Percentiles rank a stretch among this genome's conserved stretches.
Conservation (phyloP, 768 basidiomycete genomes). For the Rhizopogon roseolus region DNA sequence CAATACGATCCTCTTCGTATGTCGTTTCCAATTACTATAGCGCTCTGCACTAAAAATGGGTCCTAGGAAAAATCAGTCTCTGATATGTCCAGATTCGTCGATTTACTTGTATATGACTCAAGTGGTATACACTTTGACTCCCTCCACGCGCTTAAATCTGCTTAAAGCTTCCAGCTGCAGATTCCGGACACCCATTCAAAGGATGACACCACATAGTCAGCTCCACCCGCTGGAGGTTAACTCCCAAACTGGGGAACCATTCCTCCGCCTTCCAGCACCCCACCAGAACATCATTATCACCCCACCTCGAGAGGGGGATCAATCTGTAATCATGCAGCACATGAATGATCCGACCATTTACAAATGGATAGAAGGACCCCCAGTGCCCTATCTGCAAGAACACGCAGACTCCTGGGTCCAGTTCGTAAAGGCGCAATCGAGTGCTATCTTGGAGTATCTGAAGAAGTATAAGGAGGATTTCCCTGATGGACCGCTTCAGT, state of each 20-base stretch:
- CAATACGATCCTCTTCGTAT: too few relatives aligned
- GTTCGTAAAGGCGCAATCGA: slow-evolving; percentile 13
- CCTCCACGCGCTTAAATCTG: background rate
- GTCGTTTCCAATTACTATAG: too few relatives aligned
- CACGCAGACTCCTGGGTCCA: slow-evolving; percentile 36
- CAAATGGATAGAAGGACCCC: slow-evolving; percentile 40
- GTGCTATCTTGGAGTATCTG: slow-evolving; percentile 16
- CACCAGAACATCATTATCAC: slow-evolving; percentile 54
- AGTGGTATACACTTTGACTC: background rate
- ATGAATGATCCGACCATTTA: slow-evolving; percentile 50
- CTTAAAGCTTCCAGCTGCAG: background rate
- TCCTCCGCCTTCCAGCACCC: slow-evolving; percentile 47
- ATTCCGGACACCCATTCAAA: background rate
- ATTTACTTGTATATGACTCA: background rate
- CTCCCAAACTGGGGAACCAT: slow-evolving; percentile 43
- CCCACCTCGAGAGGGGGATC: slow-evolving; percentile 47
- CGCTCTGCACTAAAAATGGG: too few relatives aligned
- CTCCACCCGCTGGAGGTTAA: slow-evolving; percentile 38
- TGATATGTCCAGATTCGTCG: too few relatives aligned
- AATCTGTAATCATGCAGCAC: slow-evolving; percentile 26
- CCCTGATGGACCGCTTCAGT: slow-evolving; percentile 20
- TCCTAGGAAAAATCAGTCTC: too few relatives aligned
- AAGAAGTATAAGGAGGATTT: slow-evolving; percentile 10
- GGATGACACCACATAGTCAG: slow-evolving; percentile 8
- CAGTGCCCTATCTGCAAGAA: slow-evolving; percentile 46